phyloP scores from a whole-genome alignment of 1,284 basidiomycete genomes.

The Pseudozyma sp. region DNA sequence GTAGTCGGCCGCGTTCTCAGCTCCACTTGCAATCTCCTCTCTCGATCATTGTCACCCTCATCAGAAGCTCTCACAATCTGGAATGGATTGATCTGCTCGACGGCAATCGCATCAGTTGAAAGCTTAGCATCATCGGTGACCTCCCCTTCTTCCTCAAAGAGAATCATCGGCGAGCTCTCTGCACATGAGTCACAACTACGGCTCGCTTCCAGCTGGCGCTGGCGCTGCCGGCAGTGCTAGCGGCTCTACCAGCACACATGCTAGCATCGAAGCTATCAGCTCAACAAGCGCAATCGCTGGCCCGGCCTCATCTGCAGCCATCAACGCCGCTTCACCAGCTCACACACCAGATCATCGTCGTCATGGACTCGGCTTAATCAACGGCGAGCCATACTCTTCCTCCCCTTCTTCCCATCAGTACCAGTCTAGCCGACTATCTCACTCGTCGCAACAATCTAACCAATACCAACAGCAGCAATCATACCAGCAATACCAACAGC shows the following conservation, averaged over 20 bases:
- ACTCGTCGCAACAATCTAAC: constrained; percentile 5
- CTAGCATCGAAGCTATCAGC: constrained; percentile 18
- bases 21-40: neutral
- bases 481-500: constrained; percentile 7
- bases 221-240: constrained; percentile 13
- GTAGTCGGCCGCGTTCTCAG: neutral
- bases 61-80: neutral
- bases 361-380: constrained; percentile 25
- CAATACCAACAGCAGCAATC: constrained; percentile 6
- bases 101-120: too few species aligned
- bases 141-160: neutral
- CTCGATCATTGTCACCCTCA: constrained; percentile 2
- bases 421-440: constrained; percentile 18
- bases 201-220: constrained; percentile 11
- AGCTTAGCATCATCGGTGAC: neutral
- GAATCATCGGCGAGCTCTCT: neutral
- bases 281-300: constrained; percentile 13
- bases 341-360: constrained; percentile 27
- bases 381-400: constrained; percentile 23
- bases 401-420: constrained; percentile 27
- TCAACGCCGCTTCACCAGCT: constrained; percentile 1
- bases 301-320: constrained; percentile 16
- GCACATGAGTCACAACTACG: constrained; percentile 9
- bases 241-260: constrained; percentile 27
- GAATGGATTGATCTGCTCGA: too few species aligned